phyloP scores from a whole-genome alignment of 441 rosid genomes.

The Kokia cookei region DNA sequence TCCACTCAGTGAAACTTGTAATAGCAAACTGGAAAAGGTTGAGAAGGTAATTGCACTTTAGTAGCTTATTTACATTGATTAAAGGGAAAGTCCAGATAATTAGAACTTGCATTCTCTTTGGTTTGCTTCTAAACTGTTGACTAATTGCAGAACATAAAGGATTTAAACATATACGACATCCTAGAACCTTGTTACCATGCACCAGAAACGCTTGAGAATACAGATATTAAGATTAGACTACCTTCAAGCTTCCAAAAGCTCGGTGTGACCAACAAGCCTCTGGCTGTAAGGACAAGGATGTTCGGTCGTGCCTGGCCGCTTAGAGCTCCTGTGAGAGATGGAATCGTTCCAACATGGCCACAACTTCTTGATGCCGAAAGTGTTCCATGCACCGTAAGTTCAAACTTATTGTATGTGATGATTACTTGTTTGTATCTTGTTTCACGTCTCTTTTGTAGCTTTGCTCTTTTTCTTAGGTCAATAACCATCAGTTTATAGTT shows the following conservation, averaged over 20 bases:
- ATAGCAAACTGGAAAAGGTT: conserved; percentile 33
- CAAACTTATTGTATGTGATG: background rate
- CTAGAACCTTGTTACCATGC: conserved; percentile 78
- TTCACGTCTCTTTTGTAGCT: background rate
- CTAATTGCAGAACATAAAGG: conserved; percentile 34
- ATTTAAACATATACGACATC: conserved; percentile 62
- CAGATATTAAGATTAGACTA: conserved; percentile 31
- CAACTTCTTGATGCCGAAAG: conserved; percentile 35
- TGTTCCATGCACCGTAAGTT: conserved; percentile 64
- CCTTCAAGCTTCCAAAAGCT: conserved; percentile 59
- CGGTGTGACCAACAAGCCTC: conserved; percentile 64
- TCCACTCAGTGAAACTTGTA: conserved; percentile 24
- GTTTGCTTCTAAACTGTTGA: conserved; percentile 3
- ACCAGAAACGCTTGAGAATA: conserved; percentile 1
- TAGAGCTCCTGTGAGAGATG: conserved; percentile 67
- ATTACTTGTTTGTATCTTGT: too few species aligned
- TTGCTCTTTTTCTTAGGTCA: background rate
- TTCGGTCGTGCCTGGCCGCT: conserved; percentile 94
- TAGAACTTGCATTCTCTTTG: background rate
- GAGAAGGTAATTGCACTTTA: conserved; percentile 27
- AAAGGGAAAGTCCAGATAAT: background rate
- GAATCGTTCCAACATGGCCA: conserved; percentile 85
- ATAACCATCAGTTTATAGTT: background rate
- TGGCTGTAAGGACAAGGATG: conserved; percentile 75
- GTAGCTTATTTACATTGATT: background rate